phyloP scores from a whole-genome alignment of 805 yeast genomes.

The Komagataella ulmi region DNA sequence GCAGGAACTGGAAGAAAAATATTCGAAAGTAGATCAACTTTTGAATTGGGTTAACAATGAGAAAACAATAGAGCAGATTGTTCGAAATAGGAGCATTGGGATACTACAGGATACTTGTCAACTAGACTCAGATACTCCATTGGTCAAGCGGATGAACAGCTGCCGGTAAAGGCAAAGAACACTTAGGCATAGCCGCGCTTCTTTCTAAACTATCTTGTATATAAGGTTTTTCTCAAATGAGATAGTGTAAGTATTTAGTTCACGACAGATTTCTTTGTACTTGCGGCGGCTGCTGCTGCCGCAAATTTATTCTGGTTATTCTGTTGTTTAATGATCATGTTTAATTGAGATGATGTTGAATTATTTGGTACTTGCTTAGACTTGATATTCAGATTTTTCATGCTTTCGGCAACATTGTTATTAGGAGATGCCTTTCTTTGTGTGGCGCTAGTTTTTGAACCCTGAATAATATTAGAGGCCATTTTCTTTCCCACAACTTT shows the following conservation, averaged over 20 bases:
- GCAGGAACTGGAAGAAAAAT: slow-evolving; percentile 16
- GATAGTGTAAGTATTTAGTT: neutral
- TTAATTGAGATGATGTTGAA: slow-evolving; percentile 2
- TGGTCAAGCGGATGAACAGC: neutral
- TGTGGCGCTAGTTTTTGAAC: neutral
- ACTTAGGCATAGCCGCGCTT: neutral
- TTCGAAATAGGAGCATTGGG: slow-evolving; percentile 20
- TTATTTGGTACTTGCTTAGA: slow-evolving; percentile 4
- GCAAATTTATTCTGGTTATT: slow-evolving; percentile 7
- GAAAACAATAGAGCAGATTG: slow-evolving; percentile 23
- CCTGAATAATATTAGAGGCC: neutral
- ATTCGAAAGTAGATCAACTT: slow-evolving; percentile 15
- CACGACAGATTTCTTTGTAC: slow-evolving; percentile 3
- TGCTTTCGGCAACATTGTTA: neutral
- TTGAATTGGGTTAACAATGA: slow-evolving; percentile 26
- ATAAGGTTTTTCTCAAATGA: neutral
- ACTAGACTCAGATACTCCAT: neutral
- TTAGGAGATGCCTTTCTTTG: neutral
- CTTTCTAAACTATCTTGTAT: neutral
- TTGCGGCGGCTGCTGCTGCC: slow-evolving; percentile 10
- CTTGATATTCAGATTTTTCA: slow-evolving; percentile 3
- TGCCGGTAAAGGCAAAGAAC: neutral
- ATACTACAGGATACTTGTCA: slow-evolving; percentile 22
- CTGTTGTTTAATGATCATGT: slow-evolving; percentile 1
- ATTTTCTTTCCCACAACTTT: slow-evolving; percentile 1